Evolutionary conservation across 352 stramenopile genomes (phyloP).

Genomic region (Globisporangium acanthophoron): DNA sequence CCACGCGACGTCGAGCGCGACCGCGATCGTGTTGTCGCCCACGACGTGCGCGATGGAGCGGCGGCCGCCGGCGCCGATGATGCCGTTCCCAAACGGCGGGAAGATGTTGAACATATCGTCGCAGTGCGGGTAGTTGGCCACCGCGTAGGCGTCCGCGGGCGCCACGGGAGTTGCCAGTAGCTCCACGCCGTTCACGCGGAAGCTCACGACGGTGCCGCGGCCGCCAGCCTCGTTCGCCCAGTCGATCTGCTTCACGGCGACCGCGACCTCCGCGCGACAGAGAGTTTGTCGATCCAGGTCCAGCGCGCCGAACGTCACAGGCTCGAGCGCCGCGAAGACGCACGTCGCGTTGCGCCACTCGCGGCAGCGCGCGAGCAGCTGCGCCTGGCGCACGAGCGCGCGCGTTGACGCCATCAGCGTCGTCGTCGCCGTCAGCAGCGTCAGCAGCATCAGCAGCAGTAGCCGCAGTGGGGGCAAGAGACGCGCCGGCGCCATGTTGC

Average conservation of each 20-base stretch:
- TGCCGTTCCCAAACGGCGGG: constrained; percentile 67
- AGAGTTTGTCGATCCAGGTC: constrained; percentile 57
- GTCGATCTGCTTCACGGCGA: constrained; percentile 80
- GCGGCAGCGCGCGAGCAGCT: constrained; percentile 55
- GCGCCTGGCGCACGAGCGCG: constrained; percentile 50
- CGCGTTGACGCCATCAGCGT: background rate
- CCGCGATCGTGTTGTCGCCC: constrained; percentile 25
- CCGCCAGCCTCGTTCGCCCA: constrained; percentile 45
- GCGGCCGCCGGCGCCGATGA: constrained; percentile 49
- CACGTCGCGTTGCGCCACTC: constrained; percentile 49
- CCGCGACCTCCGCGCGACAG: constrained; percentile 71
- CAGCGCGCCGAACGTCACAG: constrained; percentile 36
- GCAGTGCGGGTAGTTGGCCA: constrained; percentile 76
- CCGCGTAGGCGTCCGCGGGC: constrained; percentile 56
- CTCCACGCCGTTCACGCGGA: constrained; percentile 58
- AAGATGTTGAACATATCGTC: constrained; percentile 85
- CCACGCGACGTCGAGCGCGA: constrained; percentile 62
- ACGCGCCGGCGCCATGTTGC: background rate
- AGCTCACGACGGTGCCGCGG: constrained; percentile 47
- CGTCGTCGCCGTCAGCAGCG: background rate
- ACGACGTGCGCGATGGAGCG: constrained; percentile 63
- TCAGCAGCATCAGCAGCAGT: background rate
- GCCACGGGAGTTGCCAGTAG: constrained; percentile 46
- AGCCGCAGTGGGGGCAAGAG: background rate
- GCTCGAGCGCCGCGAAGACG: constrained; percentile 40